Base-by-base conservation (phyloP, 148 eudicot species). In the Drosera capensis region DNA sequence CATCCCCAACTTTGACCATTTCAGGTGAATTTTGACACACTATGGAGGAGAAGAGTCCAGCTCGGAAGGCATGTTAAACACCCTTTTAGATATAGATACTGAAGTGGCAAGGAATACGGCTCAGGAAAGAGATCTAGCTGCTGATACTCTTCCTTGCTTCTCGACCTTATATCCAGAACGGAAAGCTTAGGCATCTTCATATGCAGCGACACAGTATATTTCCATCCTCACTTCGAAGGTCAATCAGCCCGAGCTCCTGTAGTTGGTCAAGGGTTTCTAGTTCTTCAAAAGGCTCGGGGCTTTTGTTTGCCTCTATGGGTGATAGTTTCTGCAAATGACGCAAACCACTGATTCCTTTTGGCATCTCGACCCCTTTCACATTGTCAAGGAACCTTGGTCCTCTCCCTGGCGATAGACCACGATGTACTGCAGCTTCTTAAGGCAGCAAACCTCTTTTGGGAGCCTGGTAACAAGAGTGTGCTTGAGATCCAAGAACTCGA, bases 401-500 rank as follows among this genome's bases (percentile, higher is more conserved):
- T 31, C 1, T 12, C 16, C 1, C 2, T 20, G 20, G 7, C 23
- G 22, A 21, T 31, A 48, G 7, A 23, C 50, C 13, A 62, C 16
- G 1, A 62, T 55, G 23, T 62, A 25, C 2, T 23, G 25, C 20
- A 55, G 51, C 3, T 38, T 40, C 3, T 18, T 20, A 7, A 55
- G 46, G 25, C 3, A 20, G 1, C 25, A 20, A 9, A 56, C 49
- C 35, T 35, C 56, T 14, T 11, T n/a, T 1, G 61, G 67, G 15
- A 55, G 56, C 5, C 18, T n/a, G 8, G 28, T 46, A 19, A 62
- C 44, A 2, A 5, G 23, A 5, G 67, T 23, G 18, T 40, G 19
- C 30, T 63, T 63, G 25, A 63, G 50, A 50, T 63, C 67, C 16
- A 63, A 49, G 15, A 46, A 53, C 26, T 49, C 49, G 23, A 63